These are phyloP conservation scores for Schwanniomyces vanrijiae DNA, from an alignment of 805 yeast genomes.

Conservation along the genomic window DNA sequence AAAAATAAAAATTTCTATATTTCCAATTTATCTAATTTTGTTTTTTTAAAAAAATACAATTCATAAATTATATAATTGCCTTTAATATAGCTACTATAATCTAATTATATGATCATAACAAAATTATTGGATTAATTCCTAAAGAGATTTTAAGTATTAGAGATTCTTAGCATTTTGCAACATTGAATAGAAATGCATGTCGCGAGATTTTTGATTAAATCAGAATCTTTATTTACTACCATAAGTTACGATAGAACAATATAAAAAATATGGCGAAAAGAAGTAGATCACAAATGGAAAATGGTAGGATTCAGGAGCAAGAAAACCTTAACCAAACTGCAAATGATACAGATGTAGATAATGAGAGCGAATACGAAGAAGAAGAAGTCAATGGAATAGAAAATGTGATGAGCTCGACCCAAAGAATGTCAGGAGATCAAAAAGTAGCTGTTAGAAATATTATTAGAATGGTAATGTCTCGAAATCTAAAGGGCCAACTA, in stretches of 20 bases:
- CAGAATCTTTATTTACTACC: background rate
- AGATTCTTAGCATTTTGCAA: background rate
- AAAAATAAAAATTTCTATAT: no score
- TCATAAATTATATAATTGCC: no score
- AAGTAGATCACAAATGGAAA: background rate
- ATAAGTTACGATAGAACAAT: background rate
- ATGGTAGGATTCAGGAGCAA: background rate
- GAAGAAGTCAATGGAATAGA: background rate
- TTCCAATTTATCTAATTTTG: no score
- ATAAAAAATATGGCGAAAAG: slow-evolving; percentile 1
- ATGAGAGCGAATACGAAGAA: background rate
- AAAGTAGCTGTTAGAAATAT: slow-evolving; percentile 7
- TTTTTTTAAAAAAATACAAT: no score
- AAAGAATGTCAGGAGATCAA: background rate
- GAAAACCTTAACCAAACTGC: background rate
- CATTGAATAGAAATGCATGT: background rate
- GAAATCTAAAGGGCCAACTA: slow-evolving; percentile 20
- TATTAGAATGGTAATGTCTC: slow-evolving; percentile 17
- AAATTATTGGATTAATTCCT: no score
- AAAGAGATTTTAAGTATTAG: no score
- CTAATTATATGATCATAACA: no score
- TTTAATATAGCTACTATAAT: no score
- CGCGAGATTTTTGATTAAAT: background rate
- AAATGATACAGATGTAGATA: background rate
- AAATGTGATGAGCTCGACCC: background rate